Percentiles rank a stretch among this genome's conserved stretches.
Evolutionary conservation across 805 yeast genomes (phyloP).

Genomic region (Groenewaldozyma tartarivorans): DNA sequence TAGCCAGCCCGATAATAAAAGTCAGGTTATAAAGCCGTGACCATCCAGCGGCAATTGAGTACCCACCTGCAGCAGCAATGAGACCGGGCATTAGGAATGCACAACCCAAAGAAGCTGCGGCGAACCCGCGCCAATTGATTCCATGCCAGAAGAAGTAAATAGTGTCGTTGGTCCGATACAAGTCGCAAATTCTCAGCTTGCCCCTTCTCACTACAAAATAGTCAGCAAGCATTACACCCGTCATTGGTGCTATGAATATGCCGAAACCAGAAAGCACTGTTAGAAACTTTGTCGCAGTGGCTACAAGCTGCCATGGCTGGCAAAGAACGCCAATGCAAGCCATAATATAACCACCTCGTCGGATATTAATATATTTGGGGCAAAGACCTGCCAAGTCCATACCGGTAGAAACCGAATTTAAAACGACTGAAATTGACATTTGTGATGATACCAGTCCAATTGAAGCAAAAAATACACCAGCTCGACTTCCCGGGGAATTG

Average conservation of each 20-base stretch:
- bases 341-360: constrained; percentile 30
- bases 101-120: constrained; percentile 29
- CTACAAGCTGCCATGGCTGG: constrained; percentile 14
- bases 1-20: too few relatives aligned
- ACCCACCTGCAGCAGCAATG: constrained; percentile 4
- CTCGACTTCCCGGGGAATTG: constrained; percentile 8
- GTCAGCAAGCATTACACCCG: constrained; percentile 11
- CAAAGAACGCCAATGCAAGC: constrained; percentile 21
- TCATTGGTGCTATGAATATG: constrained; percentile 12
- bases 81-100: constrained; percentile 20
- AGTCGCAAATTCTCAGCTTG: constrained; percentile 33
- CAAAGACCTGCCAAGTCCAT: constrained; percentile 39
- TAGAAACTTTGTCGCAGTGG: constrained; percentile 8
- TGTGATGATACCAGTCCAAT: constrained; percentile 10
- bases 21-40: not conserved
- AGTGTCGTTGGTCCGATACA: constrained; percentile 29
- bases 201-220: constrained; percentile 12
- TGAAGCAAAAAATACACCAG: constrained; percentile 10
- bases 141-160: constrained; percentile 38
- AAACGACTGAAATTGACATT: constrained; percentile 18
- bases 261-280: constrained; percentile 12
- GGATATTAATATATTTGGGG: constrained; percentile 36
- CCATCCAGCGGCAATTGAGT: not conserved
- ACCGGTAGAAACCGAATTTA: constrained; percentile 41
- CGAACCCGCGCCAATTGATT: constrained; percentile 33